A percentile compares a stretch with the other conserved stretches of the same genome.
These are phyloP conservation scores for Pezicula rhizophila DNA, from an alignment of 2,329 filamentous ascomycete species.

Conservation along the genomic window DNA sequence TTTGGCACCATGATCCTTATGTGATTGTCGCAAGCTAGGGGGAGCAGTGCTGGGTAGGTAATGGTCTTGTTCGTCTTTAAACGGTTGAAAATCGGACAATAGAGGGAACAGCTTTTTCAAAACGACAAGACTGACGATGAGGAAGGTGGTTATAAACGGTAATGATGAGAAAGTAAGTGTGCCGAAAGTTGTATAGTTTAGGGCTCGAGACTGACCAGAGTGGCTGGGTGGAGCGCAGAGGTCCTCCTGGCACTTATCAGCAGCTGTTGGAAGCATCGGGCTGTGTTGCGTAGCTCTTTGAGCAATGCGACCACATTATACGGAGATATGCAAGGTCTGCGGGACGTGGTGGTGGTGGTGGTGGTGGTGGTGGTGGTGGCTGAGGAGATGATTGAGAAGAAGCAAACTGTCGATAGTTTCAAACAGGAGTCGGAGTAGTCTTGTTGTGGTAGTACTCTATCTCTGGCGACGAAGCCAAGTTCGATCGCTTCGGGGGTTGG, in stretches of 20 bases:
- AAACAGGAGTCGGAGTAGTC: too few species aligned
- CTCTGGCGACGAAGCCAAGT: too few species aligned
- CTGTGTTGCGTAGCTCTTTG: slow-evolving; percentile 11
- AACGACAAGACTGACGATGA: slow-evolving; percentile 55
- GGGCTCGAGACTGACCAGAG: slow-evolving; percentile 10
- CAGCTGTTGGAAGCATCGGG: slow-evolving; percentile 20
- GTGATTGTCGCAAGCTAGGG: slow-evolving; percentile 48
- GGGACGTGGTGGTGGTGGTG: not conserved
- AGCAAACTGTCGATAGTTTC: too few species aligned
- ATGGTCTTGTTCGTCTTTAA: slow-evolving; percentile 51
- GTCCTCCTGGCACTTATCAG: slow-evolving; percentile 24
- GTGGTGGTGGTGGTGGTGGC: too few species aligned
- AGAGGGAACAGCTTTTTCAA: slow-evolving; percentile 65
- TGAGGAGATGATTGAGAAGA: not conserved
- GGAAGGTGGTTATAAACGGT: slow-evolving; percentile 68
- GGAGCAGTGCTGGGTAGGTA: slow-evolving; percentile 59
- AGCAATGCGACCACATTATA: slow-evolving; percentile 14
- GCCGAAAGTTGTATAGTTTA: slow-evolving; percentile 28
- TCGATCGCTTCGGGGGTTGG: too few species aligned
- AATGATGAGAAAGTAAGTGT: slow-evolving; percentile 53
- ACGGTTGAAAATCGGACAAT: slow-evolving; percentile 51
- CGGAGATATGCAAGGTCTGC: not conserved
- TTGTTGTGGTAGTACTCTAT: too few species aligned
- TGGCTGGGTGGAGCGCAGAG: slow-evolving; percentile 15
- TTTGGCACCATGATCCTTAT: slow-evolving; percentile 51